Base-by-base conservation (phyloP, 1,139 yeast species). In the Geotrichum bryndzae region DNA sequence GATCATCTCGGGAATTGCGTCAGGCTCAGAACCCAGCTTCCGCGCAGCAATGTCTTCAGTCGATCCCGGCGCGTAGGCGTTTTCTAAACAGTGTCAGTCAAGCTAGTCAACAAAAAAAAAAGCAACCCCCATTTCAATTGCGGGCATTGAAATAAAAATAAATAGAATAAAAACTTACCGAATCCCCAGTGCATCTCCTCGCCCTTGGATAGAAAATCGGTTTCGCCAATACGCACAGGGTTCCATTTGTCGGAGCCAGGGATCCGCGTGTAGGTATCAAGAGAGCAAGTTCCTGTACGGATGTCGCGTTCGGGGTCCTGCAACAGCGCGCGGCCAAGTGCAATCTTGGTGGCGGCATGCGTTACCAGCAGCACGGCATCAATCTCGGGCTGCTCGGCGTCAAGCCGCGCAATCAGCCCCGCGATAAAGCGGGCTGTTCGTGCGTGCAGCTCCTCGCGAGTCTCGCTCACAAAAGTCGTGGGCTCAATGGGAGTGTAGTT, bases 141-240 rank as follows among this genome's bases (percentile, higher is more conserved):
- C 18, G 18, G 18, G 29, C 27, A n/a, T n/a, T 5, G 15, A 11
- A 4, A 25, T 50, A 1, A 51, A 25, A 13, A 10, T 1, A 33
- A 18, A 22, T 18, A 35, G 27, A 57, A 56, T 22, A 45, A 45
- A 62, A 52, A 69, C 77, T 74, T 77, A 70, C 83, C 84, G 76
- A 90, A 90, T 67, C 86, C 83, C 96, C 96, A 90, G 71, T 88
- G 88, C 94, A 90, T 88, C 74, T 89, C 96, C 73, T 90, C 96
- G n/a, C 96, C 96, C 8, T 81, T 74, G 1, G 80, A 73, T 66
- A 90, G 77, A 68, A 84, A 88, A 56, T 81, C 84, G 31, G 89
- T 82, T 66, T 84, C 82, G 23, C 96, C 96, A 70, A 86, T 87
- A 80, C 81, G 78, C 27, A 77, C 79, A 57, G 84, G 72, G 10